Base-by-base conservation (phyloP, 148 eudicot genomes). In the Camellia sinensis region DNA sequence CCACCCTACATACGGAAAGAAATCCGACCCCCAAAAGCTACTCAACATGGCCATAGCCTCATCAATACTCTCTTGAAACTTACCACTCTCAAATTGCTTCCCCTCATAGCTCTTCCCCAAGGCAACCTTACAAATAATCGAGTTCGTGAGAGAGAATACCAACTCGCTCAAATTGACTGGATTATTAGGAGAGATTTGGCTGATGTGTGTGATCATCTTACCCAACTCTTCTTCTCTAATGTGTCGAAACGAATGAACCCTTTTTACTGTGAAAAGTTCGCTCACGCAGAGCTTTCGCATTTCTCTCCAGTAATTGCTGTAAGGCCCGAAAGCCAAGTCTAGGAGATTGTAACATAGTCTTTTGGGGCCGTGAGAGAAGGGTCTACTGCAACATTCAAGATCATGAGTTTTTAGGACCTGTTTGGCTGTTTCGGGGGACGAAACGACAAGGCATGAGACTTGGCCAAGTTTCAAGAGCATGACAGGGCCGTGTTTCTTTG, bases 401-500 rank as follows among this genome's bases (percentile, higher is more conserved):
- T 73, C 63, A 37, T 53, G 62, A 1, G 44, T 73, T 37, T 73
- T 53, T 18, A 73, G 11, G 3, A 53, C 76, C 18, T 56, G n/a
- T 56, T 73, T 22, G 45, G 63, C 63, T 7, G 12, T 22, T 29
- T 21, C 21, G 4, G 76, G 45, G 7, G 63, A 19, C 5, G 63
- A 56, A n/a, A 53, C 45, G 6, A 53, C 45, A 10, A 56, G 17
- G 76, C 15, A 14, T 14, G 61, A 63, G 29, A 53, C 19, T 4
- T 3, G 76, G 44, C 76, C 62, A 6, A 73, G 76, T 73, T 11
- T 73, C 63, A 73, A 46, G n/a, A 53, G 63, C 63, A 73, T 52
- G 12, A 50, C 59, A 10, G 75, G 59, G 6, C 73, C 73, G 9
- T 12, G 45, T 70, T 4, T 70, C 73, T 70, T 44, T 11, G 73